Evolutionary conservation across 768 basidiomycete species (phyloP).

Genomic region (Chiua virens): DNA sequence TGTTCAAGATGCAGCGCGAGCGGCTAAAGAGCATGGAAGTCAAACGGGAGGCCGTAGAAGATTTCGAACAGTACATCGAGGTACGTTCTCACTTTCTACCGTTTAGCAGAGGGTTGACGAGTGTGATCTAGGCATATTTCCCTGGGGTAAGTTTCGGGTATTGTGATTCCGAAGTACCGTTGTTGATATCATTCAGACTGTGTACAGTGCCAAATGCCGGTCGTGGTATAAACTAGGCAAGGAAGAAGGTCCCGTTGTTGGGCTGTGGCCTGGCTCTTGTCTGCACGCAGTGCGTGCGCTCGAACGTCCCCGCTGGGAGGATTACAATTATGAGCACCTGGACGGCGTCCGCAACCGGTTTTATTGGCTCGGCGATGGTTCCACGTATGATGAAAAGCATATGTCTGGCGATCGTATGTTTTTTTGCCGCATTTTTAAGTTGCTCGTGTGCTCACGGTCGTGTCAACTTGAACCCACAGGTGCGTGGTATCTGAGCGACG

Average conservation of each 20-base stretch:
- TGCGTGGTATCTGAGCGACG: constrained; percentile 15
- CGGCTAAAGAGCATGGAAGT: constrained; percentile 60
- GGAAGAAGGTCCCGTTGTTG: constrained; percentile 53
- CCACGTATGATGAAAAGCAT: constrained; percentile 51
- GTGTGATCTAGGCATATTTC: constrained; percentile 11
- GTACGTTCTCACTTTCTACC: constrained; percentile 23
- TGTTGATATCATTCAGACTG: constrained; percentile 40
- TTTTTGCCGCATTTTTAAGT: not conserved
- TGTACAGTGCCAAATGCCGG: constrained; percentile 55
- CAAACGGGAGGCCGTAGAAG: constrained; percentile 56
- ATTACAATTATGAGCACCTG: constrained; percentile 51
- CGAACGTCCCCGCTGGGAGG: constrained; percentile 62
- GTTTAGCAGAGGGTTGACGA: not conserved
- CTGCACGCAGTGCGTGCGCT: constrained; percentile 51
- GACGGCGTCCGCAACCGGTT: constrained; percentile 48
- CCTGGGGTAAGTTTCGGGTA: constrained; percentile 4
- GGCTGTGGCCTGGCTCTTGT: constrained; percentile 61
- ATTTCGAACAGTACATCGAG: constrained; percentile 61
- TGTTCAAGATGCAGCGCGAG: constrained; percentile 63
- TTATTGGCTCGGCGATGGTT: constrained; percentile 63
- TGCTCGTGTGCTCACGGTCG: not conserved
- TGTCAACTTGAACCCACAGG: not conserved
- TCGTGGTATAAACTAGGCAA: constrained; percentile 68
- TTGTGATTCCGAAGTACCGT: not conserved
- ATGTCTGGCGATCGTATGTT: constrained; percentile 37